Percentiles rank a stretch among this genome's conserved stretches.
Evolutionary conservation across 208 protist species (phyloP).

Genomic region (Sergeia podlipaevii): DNA sequence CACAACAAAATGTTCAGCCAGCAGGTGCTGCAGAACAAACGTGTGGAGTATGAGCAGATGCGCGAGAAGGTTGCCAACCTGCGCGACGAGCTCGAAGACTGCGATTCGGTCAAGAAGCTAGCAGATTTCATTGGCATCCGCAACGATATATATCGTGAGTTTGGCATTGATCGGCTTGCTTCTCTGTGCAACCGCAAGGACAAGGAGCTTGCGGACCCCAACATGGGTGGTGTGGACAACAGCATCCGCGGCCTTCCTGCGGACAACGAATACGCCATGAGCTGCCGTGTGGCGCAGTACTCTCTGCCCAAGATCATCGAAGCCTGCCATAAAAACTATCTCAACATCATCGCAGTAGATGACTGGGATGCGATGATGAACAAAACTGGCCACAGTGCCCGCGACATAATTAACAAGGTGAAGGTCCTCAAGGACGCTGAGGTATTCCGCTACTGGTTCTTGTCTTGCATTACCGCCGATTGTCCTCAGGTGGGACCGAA

Average conservation of each 20-base stretch:
- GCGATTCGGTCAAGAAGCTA: conserved; percentile 39
- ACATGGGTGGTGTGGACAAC: conserved; percentile 59
- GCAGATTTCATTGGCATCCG: conserved; percentile 62
- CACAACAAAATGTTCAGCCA: conserved; percentile 88
- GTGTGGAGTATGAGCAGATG: conserved; percentile 82
- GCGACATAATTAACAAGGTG: conserved; percentile 34
- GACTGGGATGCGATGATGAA: conserved; percentile 57
- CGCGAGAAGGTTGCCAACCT: conserved; percentile 47
- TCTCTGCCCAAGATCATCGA: conserved; percentile 79
- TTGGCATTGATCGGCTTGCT: conserved; percentile 79
- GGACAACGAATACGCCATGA: conserved; percentile 50
- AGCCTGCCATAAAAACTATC: conserved; percentile 71
- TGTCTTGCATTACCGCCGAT: conserved; percentile 78
- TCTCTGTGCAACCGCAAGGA: conserved; percentile 64
- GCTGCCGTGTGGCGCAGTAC: conserved; percentile 71
- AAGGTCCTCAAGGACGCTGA: conserved; percentile 70
- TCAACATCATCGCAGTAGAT: conserved; percentile 50
- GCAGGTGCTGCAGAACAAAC: conserved; percentile 84
- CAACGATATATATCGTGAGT: conserved; percentile 55
- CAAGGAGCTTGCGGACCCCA: conserved; percentile 60
- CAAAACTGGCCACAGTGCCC: conserved; percentile 31
- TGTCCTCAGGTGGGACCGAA: conserved; percentile 76
- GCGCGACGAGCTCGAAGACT: conserved; percentile 46
- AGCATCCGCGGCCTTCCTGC: conserved; percentile 22
- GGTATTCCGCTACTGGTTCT: conserved; percentile 84